These are phyloP conservation scores for Elaeagnus macrophylla DNA, from an alignment of 306 rosid genomes.

Conservation along the genomic window DNA sequence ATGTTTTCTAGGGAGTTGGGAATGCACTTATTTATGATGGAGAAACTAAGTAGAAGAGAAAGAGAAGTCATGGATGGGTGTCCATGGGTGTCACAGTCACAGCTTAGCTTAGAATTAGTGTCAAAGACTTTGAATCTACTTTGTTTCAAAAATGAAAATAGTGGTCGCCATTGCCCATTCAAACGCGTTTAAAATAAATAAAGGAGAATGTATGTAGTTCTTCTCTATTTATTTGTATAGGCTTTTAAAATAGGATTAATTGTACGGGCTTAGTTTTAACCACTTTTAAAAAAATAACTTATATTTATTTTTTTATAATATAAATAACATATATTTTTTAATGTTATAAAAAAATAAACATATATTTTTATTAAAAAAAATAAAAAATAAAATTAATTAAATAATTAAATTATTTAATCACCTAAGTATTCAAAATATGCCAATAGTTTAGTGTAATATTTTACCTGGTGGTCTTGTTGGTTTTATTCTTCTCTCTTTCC, in stretches of 20 bases:
- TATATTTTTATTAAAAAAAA: too few relatives aligned
- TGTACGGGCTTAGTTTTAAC: too few relatives aligned
- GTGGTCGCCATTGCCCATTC: slow-evolving; percentile 11
- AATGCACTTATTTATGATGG: neutral
- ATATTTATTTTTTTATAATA: neutral
- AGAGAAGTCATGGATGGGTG: neutral
- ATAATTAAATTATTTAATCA: too few relatives aligned
- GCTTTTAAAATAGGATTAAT: too few relatives aligned
- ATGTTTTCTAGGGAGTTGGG: slow-evolving; percentile 15
- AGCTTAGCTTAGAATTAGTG: neutral
- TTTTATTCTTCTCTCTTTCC: slow-evolving; percentile 25
- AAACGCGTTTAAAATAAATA: slow-evolving; percentile 58
- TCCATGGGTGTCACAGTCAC: slow-evolving; percentile 13
- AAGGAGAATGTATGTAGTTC: neutral
- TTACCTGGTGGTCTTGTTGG: slow-evolving; percentile 24
- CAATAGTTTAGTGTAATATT: neutral
- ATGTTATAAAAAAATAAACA: too few relatives aligned
- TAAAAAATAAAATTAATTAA: too few relatives aligned
- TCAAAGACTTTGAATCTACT: slow-evolving; percentile 27
- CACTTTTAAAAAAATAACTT: too few relatives aligned
- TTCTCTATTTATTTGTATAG: neutral
- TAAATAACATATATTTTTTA: too few relatives aligned
- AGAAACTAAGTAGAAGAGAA: slow-evolving; percentile 4
- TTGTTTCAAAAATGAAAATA: slow-evolving; percentile 11
- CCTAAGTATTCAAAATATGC: too few relatives aligned